Evolutionary conservation across 2,329 filamentous ascomycete genomes (phyloP).

Genomic region (Colletotrichum trifolii): DNA sequence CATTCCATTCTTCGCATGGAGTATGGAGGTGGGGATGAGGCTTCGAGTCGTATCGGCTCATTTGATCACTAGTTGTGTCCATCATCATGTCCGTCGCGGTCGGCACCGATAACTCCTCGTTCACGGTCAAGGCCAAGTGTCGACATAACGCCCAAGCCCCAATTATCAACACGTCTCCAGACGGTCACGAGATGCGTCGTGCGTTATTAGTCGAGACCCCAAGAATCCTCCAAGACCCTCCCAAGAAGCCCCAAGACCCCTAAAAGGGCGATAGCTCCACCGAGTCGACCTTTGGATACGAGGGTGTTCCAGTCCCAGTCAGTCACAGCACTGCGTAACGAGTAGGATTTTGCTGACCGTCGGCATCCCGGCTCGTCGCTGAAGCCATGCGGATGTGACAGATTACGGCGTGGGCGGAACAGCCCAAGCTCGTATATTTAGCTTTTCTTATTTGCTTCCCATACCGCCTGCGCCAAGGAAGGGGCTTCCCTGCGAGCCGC

Average conservation of each 20-base stretch:
- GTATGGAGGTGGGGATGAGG: not conserved
- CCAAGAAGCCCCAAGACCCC: slow-evolving; percentile 24
- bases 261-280: slow-evolving; percentile 16
- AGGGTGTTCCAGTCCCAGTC: slow-evolving; percentile 2
- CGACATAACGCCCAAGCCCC: slow-evolving; percentile 1
- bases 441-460: slow-evolving; percentile 1
- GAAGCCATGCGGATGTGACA: slow-evolving; percentile 9
- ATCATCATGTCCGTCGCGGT: slow-evolving; percentile 14
- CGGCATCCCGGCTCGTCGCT: not conserved
- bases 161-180: not conserved
- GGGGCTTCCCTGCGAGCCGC: slow-evolving; percentile 7
- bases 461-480: not conserved
- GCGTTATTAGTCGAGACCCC: not conserved
- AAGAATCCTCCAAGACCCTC: slow-evolving; percentile 17
- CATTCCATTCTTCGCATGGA: not conserved
- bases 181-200: not conserved
- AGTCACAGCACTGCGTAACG: too few species aligned
- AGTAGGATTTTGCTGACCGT: not conserved
- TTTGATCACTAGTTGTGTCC: slow-evolving; percentile 15
- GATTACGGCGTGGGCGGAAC: slow-evolving; percentile 1
- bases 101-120: slow-evolving; percentile 4
- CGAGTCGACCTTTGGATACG: slow-evolving; percentile 20
- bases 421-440: slow-evolving; percentile 11
- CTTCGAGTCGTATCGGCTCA: slow-evolving; percentile 15
- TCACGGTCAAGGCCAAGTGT: not conserved